Evolutionary conservation across 345 rosid species (phyloP).

Genomic region (Murraya paniculata): DNA sequence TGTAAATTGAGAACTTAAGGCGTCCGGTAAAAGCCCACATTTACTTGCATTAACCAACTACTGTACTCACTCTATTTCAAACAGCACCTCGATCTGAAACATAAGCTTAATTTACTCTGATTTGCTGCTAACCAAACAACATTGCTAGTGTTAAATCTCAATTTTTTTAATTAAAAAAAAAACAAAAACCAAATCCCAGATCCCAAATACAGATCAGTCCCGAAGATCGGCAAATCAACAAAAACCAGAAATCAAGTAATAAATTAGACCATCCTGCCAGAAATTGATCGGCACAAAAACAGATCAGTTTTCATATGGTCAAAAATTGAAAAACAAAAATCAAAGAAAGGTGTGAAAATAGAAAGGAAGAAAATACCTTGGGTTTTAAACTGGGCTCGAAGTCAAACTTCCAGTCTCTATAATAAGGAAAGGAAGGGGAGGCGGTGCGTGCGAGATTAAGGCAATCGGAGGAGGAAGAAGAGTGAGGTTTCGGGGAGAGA

Average conservation of each 20-base stretch:
- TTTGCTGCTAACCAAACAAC: background rate
- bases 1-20: too few species aligned
- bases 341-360: too few species aligned
- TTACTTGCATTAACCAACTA: too few species aligned
- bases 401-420: slow-evolving; percentile 71
- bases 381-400: slow-evolving; percentile 58
- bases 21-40: too few species aligned
- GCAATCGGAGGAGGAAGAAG: slow-evolving; percentile 53
- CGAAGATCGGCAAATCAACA: background rate
- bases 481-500: slow-evolving; percentile 57
- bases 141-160: background rate
- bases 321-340: too few species aligned
- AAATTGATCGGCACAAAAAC: background rate
- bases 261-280: background rate
- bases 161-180: background rate
- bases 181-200: background rate
- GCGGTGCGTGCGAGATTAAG: slow-evolving; percentile 52
- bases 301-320: background rate
- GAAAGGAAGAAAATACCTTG: slow-evolving; percentile 34
- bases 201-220: background rate
- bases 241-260: background rate
- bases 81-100: background rate
- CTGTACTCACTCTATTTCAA: background rate
- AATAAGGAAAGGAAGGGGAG: slow-evolving; percentile 82
- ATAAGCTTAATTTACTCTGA: background rate